phyloP scores from a whole-genome alignment of 805 yeast species.

The Alloascoidea hylecoeti region DNA sequence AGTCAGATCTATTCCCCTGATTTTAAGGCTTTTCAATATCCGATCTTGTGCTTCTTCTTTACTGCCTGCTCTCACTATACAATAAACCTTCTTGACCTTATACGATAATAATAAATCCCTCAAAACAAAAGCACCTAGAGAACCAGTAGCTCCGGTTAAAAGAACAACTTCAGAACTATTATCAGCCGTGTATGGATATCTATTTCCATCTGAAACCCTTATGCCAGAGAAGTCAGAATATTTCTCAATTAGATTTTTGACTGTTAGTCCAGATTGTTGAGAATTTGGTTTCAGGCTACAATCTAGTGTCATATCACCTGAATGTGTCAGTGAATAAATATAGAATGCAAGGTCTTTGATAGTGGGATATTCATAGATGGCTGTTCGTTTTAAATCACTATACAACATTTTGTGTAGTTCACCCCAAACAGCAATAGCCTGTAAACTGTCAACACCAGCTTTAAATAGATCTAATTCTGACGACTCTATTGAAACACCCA shows the following conservation, averaged over 20 bases:
- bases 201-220: slow-evolving; percentile 4
- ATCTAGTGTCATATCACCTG: slow-evolving; percentile 4
- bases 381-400: slow-evolving; percentile 4
- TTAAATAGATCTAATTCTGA: slow-evolving; percentile 7
- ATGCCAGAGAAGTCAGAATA: slow-evolving; percentile 6
- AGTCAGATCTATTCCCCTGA: not conserved
- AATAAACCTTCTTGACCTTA: slow-evolving; percentile 6
- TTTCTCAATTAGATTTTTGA: slow-evolving; percentile 6
- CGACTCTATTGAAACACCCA: too few relatives aligned
- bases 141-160: slow-evolving; percentile 8
- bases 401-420: too few relatives aligned
- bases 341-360: slow-evolving; percentile 4
- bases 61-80: slow-evolving; percentile 7
- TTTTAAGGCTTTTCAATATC: slow-evolving; percentile 3
- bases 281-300: too few relatives aligned
- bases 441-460: slow-evolving; percentile 6
- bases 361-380: slow-evolving; percentile 6
- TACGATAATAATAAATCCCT: slow-evolving; percentile 3
- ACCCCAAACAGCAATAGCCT: slow-evolving; percentile 7
- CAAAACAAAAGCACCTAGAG: slow-evolving; percentile 7
- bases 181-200: slow-evolving; percentile 3
- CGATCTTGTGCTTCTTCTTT: slow-evolving; percentile 4
- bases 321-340: slow-evolving; percentile 1
- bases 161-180: slow-evolving; percentile 1
- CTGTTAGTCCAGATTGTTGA: too few relatives aligned